These are phyloP conservation scores for Hydnomerulius pinastri DNA, from an alignment of 768 basidiomycete genomes.

Conservation along the genomic window DNA sequence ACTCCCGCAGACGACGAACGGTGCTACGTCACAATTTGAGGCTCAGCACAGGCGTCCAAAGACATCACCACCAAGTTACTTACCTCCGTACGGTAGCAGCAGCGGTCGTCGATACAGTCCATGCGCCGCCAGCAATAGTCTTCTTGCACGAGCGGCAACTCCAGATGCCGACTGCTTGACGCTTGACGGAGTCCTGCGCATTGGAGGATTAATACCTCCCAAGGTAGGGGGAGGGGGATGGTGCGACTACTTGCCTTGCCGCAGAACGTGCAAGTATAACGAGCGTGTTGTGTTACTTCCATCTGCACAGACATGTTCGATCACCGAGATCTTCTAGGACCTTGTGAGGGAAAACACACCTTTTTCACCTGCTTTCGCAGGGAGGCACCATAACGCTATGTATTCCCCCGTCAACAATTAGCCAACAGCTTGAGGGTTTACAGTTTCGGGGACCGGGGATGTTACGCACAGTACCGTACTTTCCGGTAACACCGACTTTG, in stretches of 20 bases:
- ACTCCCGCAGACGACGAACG: slow-evolving; percentile 92
- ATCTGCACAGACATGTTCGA: slow-evolving; percentile 41
- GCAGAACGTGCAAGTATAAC: slow-evolving; percentile 99
- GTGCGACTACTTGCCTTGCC: slow-evolving; percentile 76
- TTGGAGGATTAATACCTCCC: slow-evolving; percentile 3
- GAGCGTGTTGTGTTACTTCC: slow-evolving; percentile 94
- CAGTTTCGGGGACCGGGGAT: neutral
- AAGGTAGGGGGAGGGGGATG: neutral
- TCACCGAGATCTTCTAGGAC: slow-evolving; percentile 12
- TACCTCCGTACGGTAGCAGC: slow-evolving; percentile 97
- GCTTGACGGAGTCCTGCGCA: slow-evolving; percentile 91
- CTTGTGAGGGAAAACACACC: slow-evolving; percentile 31
- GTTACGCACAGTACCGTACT: slow-evolving; percentile 94
- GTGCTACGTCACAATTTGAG: slow-evolving; percentile 66
- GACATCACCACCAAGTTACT: slow-evolving; percentile 30
- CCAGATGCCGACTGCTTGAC: slow-evolving; percentile 98
- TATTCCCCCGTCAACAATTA: slow-evolving; percentile 6
- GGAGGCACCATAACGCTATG: slow-evolving; percentile 97
- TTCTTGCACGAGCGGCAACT: slow-evolving; percentile 94
- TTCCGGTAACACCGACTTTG: slow-evolving; percentile 99
- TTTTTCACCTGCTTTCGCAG: slow-evolving; percentile 99
- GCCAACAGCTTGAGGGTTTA: slow-evolving; percentile 6
- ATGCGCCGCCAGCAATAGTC: slow-evolving; percentile 96
- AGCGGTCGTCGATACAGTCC: slow-evolving; percentile 96
- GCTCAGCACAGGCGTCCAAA: neutral